Evolutionary conservation across 2,329 filamentous ascomycete species (phyloP).

Genomic region (Monilinia aucupariae): DNA sequence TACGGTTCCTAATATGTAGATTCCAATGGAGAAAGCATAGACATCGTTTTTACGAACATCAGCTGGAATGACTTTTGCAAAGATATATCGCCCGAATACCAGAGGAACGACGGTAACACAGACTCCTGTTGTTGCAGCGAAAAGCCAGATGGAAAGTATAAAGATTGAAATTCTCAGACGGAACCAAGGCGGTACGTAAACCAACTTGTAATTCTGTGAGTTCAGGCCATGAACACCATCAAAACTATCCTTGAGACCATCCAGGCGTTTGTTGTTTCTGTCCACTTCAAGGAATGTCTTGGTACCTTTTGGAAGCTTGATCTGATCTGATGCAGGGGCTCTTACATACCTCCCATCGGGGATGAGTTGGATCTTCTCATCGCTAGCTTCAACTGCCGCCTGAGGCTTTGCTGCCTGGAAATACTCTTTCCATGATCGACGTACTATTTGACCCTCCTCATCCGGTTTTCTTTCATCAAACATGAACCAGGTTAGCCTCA

Average conservation of each 20-base stretch:
- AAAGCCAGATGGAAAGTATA: constrained; percentile 86
- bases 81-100: constrained; percentile 73
- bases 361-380: constrained; percentile 38
- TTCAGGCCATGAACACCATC: constrained; percentile 52
- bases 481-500: constrained; percentile 86
- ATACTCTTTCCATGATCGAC: constrained; percentile 55
- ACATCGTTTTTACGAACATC: constrained; percentile 83
- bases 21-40: constrained; percentile 88
- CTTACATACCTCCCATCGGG: constrained; percentile 78
- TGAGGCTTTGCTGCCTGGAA: constrained; percentile 37
- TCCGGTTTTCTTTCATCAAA: constrained; percentile 78
- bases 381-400: constrained; percentile 41
- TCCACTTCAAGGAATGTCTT: constrained; percentile 74
- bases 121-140: constrained; percentile 83
- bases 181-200: constrained; percentile 84
- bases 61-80: constrained; percentile 65
- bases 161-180: constrained; percentile 74
- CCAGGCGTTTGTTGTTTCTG: constrained; percentile 59
- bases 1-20: constrained; percentile 69
- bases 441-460: constrained; percentile 67
- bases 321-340: constrained; percentile 90
- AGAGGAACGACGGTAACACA: constrained; percentile 81
- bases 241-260: constrained; percentile 49
- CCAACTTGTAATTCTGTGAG: constrained; percentile 47
- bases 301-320: constrained; percentile 82